These are phyloP conservation scores for Bretschneidera sinensis DNA, from an alignment of 345 rosid genomes.

Conservation along the genomic window DNA sequence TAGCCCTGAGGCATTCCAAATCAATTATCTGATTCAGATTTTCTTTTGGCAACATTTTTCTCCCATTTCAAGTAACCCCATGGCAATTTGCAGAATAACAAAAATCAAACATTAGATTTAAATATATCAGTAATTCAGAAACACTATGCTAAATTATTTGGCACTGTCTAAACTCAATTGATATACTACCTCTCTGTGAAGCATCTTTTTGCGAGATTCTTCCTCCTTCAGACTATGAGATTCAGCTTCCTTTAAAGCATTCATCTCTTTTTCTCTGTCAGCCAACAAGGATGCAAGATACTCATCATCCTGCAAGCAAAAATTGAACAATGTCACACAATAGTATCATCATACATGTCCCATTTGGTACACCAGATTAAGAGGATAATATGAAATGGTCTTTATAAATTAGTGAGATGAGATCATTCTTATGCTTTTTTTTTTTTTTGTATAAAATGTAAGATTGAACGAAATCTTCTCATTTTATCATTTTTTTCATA, in stretches of 20 bases:
- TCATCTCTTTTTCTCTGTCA: constrained; percentile 37
- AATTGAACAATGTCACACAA: neutral
- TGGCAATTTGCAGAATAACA: neutral
- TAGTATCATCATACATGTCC: constrained; percentile 6
- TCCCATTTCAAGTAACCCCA: neutral
- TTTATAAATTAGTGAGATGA: too few species aligned
- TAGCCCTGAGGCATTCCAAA: neutral
- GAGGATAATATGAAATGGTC: too few species aligned
- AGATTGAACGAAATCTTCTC: too few species aligned
- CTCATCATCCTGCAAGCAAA: constrained; percentile 37
- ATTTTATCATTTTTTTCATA: too few species aligned
- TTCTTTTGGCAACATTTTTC: neutral
- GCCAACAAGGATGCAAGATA: constrained; percentile 37
- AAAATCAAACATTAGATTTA: neutral
- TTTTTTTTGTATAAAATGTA: too few species aligned
- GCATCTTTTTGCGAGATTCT: constrained; percentile 22
- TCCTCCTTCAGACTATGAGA: constrained; percentile 18
- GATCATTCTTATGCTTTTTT: too few species aligned
- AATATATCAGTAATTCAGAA: neutral
- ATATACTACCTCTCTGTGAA: constrained; percentile 24
- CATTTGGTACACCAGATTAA: too few species aligned
- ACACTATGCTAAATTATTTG: neutral
- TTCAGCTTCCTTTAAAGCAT: constrained; percentile 29
- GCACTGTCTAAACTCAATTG: neutral
- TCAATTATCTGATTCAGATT: neutral